Percentiles rank a stretch among this genome's conserved stretches.
Evolutionary conservation across 1,284 basidiomycete genomes (phyloP).

Genomic region (Malassezia arunalokei): DNA sequence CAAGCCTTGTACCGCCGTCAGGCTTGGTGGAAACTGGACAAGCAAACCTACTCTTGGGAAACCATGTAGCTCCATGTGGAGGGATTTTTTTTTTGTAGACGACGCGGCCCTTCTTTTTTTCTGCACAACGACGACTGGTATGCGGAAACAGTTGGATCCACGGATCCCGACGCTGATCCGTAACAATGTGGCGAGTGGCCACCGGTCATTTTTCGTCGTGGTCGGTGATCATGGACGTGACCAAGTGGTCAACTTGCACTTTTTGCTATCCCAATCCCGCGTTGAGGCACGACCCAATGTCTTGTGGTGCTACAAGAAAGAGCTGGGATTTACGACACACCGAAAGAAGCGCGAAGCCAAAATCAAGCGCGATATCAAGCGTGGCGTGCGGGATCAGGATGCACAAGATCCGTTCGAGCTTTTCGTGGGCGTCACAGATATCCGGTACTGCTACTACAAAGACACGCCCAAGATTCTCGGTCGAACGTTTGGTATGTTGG

Average conservation of each 20-base stretch:
- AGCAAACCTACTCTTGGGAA: slow-evolving; percentile 41
- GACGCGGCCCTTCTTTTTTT: not conserved
- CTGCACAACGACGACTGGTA: slow-evolving; percentile 3
- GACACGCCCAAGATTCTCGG: slow-evolving; percentile 55
- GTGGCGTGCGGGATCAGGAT: slow-evolving; percentile 82
- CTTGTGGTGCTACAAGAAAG: slow-evolving; percentile 43
- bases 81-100: slow-evolving; percentile 2
- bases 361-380: slow-evolving; percentile 50
- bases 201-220: slow-evolving; percentile 89
- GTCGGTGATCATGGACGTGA: slow-evolving; percentile 90
- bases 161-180: slow-evolving; percentile 83
- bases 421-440: slow-evolving; percentile 96
- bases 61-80: not conserved
- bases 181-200: slow-evolving; percentile 70
- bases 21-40: slow-evolving; percentile 34
- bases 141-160: slow-evolving; percentile 54
- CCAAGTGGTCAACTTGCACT: slow-evolving; percentile 94
- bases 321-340: slow-evolving; percentile 55
- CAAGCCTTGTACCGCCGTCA: slow-evolving; percentile 14
- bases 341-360: slow-evolving; percentile 62
- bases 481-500: slow-evolving; percentile 93
- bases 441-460: slow-evolving; percentile 60
- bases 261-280: slow-evolving; percentile 51
- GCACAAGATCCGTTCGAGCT: slow-evolving; percentile 92
- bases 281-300: slow-evolving; percentile 36